These are phyloP conservation scores for Echinochloa phyllopogon DNA, from an alignment of 176 grass and related monocot genomes.

Conservation along the genomic window DNA sequence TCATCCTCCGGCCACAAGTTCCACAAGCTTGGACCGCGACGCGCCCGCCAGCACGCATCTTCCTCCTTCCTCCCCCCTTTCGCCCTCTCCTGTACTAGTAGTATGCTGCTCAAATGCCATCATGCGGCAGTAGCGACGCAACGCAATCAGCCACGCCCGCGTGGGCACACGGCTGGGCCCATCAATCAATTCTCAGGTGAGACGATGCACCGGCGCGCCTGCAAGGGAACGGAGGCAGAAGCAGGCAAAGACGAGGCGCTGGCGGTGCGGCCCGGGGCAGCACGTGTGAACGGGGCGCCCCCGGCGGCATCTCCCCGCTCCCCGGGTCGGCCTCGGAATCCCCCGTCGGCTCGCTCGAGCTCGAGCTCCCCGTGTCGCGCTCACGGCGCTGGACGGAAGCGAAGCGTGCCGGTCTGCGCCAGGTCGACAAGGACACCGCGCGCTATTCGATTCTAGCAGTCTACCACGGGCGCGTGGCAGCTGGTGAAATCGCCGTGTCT, in stretches of 20 bases:
- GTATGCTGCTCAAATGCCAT: too few species aligned
- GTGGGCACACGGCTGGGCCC: background rate
- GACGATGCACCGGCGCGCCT: background rate
- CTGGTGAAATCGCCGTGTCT: background rate
- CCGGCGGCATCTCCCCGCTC: constrained; percentile 30
- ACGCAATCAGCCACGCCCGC: background rate
- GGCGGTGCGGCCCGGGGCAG: background rate
- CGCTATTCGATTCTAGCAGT: background rate
- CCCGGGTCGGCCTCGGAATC: constrained; percentile 19
- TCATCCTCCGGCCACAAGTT: background rate
- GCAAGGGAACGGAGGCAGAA: background rate
- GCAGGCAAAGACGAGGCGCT: constrained; percentile 5
- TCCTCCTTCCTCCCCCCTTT: background rate
- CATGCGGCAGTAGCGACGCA: background rate
- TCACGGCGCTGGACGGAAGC: background rate
- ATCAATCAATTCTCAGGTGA: background rate
- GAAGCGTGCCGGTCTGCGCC: constrained; percentile 9
- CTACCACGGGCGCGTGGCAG: background rate
- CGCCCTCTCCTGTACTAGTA: background rate
- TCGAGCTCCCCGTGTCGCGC: constrained; percentile 18
- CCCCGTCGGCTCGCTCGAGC: background rate
- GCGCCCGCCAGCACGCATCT: background rate
- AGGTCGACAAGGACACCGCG: constrained; percentile 19
- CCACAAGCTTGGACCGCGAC: background rate
- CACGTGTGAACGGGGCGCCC: constrained; percentile 38